Evolutionary conservation across 257 asterid species (phyloP).

Genomic region (Solanum peruvianum): DNA sequence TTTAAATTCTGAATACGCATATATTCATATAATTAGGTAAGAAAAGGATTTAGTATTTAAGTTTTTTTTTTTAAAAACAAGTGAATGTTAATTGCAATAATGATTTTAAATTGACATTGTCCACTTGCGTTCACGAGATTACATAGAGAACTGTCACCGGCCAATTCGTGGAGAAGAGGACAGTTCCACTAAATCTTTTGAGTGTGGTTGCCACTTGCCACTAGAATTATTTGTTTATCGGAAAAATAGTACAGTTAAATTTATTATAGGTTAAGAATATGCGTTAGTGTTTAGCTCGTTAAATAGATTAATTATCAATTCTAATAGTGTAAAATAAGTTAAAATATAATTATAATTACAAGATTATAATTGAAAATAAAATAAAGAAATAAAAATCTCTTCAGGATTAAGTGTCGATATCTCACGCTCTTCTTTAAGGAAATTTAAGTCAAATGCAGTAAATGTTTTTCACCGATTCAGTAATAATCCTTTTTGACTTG

Average conservation of each 20-base stretch:
- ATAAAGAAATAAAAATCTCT: too few species aligned
- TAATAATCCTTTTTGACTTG: too few species aligned
- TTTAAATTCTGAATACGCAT: background rate
- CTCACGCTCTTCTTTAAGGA: too few species aligned
- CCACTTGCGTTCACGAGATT: background rate
- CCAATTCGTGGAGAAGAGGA: background rate
- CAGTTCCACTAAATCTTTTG: background rate
- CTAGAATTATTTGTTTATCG: background rate
- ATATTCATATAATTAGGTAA: background rate
- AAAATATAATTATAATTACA: too few species aligned
- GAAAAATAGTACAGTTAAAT: background rate
- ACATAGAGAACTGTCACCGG: background rate
- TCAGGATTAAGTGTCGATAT: accelerated
- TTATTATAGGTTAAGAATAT: too few species aligned
- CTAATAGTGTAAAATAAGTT: too few species aligned
- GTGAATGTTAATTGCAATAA: background rate
- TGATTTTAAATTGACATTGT: background rate
- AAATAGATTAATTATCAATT: background rate
- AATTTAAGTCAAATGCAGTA: too few species aligned
- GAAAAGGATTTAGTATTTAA: background rate
- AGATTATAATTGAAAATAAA: too few species aligned
- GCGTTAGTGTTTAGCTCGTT: background rate
- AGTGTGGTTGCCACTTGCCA: background rate
- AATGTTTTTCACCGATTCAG: too few species aligned
- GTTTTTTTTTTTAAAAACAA: background rate